Conservation (phyloP, 441 rosid species). For the Corymbia calophylla region DNA sequence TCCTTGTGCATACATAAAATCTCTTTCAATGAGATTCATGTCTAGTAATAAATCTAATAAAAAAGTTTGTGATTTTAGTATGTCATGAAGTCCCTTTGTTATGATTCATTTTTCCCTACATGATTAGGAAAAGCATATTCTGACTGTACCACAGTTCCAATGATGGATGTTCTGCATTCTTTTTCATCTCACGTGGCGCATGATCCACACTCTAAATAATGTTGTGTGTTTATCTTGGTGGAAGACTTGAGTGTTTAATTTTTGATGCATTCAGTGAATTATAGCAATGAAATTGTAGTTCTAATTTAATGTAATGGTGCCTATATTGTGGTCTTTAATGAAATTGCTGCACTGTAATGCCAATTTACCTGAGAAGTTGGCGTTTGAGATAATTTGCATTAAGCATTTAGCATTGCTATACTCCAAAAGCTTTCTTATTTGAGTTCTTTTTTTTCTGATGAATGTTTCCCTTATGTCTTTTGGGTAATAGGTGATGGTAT, state of each 20-base stretch:
- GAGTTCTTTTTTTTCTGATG: not conserved
- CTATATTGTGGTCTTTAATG: not conserved
- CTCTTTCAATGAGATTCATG: not conserved
- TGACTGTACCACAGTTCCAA: not conserved
- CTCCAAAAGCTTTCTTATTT: not conserved
- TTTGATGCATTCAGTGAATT: not conserved
- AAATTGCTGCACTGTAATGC: not conserved
- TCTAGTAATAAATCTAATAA: not conserved
- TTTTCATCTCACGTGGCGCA: not conserved
- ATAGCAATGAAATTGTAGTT: not conserved
- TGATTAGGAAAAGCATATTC: not conserved
- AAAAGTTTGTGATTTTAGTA: not conserved
- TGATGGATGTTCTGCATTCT: not conserved
- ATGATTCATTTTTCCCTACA: not conserved
- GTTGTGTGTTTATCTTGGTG: not conserved
- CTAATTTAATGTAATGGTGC: not conserved
- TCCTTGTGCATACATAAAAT: not conserved
- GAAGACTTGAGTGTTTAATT: not conserved
- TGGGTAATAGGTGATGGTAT: constrained; percentile 20
- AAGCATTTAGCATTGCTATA: not conserved
- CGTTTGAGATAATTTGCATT: not conserved
- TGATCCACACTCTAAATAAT: not conserved
- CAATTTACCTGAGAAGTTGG: not conserved
- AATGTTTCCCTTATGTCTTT: constrained; percentile 10
- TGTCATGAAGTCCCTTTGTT: not conserved